These are phyloP conservation scores for Lizonia empirigonia DNA, from an alignment of 2,329 filamentous ascomycete species.

Conservation along the genomic window DNA sequence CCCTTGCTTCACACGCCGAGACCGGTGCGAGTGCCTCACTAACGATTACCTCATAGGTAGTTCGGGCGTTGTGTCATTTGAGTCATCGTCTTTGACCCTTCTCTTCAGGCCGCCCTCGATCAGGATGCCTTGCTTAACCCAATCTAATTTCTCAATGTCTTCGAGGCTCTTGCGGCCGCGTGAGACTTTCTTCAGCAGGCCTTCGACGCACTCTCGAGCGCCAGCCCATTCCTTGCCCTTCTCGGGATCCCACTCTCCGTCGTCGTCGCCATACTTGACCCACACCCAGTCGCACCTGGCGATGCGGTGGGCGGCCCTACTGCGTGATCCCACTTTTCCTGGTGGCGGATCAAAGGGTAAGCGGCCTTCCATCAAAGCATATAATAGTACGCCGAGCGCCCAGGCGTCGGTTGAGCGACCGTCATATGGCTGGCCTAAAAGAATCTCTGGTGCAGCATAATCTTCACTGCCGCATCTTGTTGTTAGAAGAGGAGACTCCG, in stretches of 20 bases:
- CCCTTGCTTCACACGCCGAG: not conserved
- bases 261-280: conserved; percentile 81
- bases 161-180: conserved; percentile 74
- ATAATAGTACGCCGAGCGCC: conserved; percentile 91
- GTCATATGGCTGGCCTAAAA: conserved; percentile 94
- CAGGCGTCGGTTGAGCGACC: conserved; percentile 91
- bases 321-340: conserved; percentile 73
- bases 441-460: conserved; percentile 94
- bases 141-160: conserved; percentile 72
- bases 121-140: conserved; percentile 76
- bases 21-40: conserved; percentile 25
- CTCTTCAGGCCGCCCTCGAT: conserved; percentile 65
- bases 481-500: conserved; percentile 83
- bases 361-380: conserved; percentile 90
- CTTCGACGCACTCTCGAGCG: conserved; percentile 82
- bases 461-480: conserved; percentile 96
- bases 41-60: conserved; percentile 35
- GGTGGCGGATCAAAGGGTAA: conserved; percentile 91
- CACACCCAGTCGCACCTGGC: conserved; percentile 95
- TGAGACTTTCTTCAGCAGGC: conserved; percentile 79
- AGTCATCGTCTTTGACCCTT: conserved; percentile 56
- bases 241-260: conserved; percentile 81
- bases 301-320: conserved; percentile 89
- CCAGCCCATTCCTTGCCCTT: conserved; percentile 71
- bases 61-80: conserved; percentile 19